A percentile compares a stretch with the other conserved stretches of the same genome.
These are phyloP conservation scores for Cercospora canescens DNA, from an alignment of 2,329 filamentous ascomycete genomes.

Conservation along the genomic window DNA sequence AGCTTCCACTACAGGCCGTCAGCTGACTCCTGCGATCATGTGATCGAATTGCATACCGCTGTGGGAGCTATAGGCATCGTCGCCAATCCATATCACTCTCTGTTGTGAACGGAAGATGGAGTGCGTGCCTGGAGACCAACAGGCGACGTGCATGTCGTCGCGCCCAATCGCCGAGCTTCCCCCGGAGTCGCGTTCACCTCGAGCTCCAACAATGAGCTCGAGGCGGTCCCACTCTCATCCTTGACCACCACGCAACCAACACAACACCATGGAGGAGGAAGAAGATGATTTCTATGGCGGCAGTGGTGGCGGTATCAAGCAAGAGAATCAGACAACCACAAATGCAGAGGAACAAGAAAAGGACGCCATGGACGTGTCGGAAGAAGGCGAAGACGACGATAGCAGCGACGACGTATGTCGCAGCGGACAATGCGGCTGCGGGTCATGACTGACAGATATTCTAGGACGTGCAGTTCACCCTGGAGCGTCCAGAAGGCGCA, in stretches of 20 bases:
- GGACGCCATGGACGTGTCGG: constrained; percentile 48
- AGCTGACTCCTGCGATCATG: neutral
- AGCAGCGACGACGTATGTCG: constrained; percentile 40
- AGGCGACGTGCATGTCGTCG: constrained; percentile 1
- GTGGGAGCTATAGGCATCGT: constrained; percentile 28
- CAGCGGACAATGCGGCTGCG: neutral
- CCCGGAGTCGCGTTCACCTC: constrained; percentile 4
- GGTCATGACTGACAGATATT: constrained; percentile 5
- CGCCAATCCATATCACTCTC: constrained; percentile 29
- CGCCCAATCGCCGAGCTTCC: neutral
- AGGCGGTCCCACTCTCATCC: constrained; percentile 4
- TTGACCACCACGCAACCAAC: neutral
- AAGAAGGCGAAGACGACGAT: constrained; percentile 45
- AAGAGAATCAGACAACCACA: constrained; percentile 29
- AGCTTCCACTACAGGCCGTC: constrained; percentile 77
- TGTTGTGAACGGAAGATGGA: neutral
- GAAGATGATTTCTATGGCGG: constrained; percentile 53
- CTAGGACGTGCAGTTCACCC: constrained; percentile 56
- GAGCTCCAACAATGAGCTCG: neutral
- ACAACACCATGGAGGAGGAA: constrained; percentile 49
- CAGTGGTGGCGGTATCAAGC: constrained; percentile 23
- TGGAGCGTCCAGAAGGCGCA: constrained; percentile 46
- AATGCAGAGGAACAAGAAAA: constrained; percentile 31
- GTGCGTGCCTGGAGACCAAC: neutral
- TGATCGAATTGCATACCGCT: constrained; percentile 27